Percentiles rank a stretch among this genome's conserved stretches.
Conservation (phyloP, 2,329 filamentous ascomycete species). For the Gaeumannomyces tritici region DNA sequence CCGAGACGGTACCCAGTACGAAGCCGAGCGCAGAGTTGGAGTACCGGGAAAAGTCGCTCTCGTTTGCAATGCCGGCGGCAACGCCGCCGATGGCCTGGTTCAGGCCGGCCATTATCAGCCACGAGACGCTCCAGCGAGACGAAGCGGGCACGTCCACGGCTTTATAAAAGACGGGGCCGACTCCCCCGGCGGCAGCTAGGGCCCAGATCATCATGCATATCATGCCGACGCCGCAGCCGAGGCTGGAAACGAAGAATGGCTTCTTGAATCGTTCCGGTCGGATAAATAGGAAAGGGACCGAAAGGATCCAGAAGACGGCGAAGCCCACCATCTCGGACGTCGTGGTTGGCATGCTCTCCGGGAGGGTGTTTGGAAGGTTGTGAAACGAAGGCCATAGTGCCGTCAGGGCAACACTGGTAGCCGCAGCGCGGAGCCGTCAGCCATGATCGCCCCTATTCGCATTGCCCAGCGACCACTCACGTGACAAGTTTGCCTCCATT, state of each 20-base stretch:
- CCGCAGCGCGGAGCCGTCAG: slow-evolving; percentile 8
- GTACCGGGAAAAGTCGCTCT: slow-evolving; percentile 34
- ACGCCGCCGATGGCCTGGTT: slow-evolving; percentile 30
- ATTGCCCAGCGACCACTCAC: not conserved
- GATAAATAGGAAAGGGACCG: slow-evolving; percentile 37
- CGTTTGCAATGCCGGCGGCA: slow-evolving; percentile 30
- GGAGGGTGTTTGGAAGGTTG: slow-evolving; percentile 33
- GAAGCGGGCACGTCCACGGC: slow-evolving; percentile 23
- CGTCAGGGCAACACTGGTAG: slow-evolving; percentile 24
- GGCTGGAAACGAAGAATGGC: slow-evolving; percentile 31
- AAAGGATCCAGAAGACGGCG: slow-evolving; percentile 40
- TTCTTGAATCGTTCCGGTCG: slow-evolving; percentile 37
- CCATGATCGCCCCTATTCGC: slow-evolving; percentile 3
- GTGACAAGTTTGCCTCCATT: slow-evolving; percentile 21
- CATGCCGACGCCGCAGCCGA: slow-evolving; percentile 35
- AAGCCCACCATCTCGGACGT: slow-evolving; percentile 37
- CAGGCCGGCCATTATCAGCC: slow-evolving; percentile 34
- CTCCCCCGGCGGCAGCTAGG: slow-evolving; percentile 29
- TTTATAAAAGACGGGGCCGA: slow-evolving; percentile 30
- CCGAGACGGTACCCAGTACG: slow-evolving; percentile 26
- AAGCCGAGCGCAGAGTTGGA: slow-evolving; percentile 18
- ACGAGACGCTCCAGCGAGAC: slow-evolving; percentile 26
- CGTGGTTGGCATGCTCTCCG: slow-evolving; percentile 24
- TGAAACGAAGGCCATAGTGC: slow-evolving; percentile 35
- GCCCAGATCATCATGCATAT: slow-evolving; percentile 37